Conservation (phyloP, 2,329 filamentous ascomycete genomes). For the Talaromyces rugulosus region DNA sequence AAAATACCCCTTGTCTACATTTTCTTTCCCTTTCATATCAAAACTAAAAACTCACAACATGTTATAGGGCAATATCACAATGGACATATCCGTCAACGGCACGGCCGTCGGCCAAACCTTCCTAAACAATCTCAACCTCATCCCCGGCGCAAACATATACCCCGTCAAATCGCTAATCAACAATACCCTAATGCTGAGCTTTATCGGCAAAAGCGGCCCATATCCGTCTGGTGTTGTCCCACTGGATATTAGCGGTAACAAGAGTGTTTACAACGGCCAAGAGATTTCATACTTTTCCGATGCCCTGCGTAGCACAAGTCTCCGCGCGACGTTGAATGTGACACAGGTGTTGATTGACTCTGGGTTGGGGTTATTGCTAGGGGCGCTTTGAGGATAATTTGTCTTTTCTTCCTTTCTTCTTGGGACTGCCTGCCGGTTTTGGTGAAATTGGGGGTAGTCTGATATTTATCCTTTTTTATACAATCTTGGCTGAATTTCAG, state of each 20-base stretch:
- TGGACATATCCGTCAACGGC: conserved; percentile 48
- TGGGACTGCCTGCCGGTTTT: neutral
- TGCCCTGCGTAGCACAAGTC: conserved; percentile 45
- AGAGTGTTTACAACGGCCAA: conserved; percentile 45
- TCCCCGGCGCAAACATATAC: conserved; percentile 52
- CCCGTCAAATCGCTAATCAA: conserved; percentile 49
- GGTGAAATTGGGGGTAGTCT: no score
- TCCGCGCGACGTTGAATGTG: conserved; percentile 46
- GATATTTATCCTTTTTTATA: neutral
- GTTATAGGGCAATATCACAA: conserved; percentile 50
- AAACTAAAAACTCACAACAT: no score
- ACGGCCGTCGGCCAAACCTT: conserved; percentile 47
- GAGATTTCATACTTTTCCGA: conserved; percentile 52
- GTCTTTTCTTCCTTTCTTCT: conserved; percentile 8
- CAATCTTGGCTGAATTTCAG: neutral
- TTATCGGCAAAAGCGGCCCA: conserved; percentile 22
- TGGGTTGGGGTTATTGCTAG: neutral
- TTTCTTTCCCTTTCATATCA: no score
- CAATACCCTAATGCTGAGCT: conserved; percentile 30
- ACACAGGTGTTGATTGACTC: conserved; percentile 23
- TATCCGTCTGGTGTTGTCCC: conserved; percentile 49
- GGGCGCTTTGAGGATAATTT: neutral
- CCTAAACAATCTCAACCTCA: conserved; percentile 49
- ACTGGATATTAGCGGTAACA: conserved; percentile 48
- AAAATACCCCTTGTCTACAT: neutral